Conservation (phyloP, 768 basidiomycete genomes). For the Leccinum subgranulosum region DNA sequence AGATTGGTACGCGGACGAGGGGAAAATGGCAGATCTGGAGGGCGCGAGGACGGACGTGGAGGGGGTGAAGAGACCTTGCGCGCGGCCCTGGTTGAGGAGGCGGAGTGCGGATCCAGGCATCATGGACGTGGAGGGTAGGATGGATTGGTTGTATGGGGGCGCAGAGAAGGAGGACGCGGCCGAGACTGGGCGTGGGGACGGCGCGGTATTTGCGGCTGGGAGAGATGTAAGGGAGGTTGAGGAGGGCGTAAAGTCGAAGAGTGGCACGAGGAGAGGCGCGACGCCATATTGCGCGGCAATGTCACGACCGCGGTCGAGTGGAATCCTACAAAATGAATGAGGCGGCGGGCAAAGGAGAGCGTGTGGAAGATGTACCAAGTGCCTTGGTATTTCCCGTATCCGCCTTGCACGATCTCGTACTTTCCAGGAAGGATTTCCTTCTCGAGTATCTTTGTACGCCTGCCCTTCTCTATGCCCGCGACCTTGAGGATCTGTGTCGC, state of each 20-base stretch:
- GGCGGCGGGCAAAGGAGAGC: background rate
- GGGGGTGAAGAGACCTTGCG: conserved; percentile 83
- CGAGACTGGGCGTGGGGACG: conserved; percentile 63
- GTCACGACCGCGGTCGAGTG: conserved; percentile 90
- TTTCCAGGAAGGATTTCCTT: conserved; percentile 94
- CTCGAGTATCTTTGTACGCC: conserved; percentile 93
- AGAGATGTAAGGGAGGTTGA: conserved; percentile 68
- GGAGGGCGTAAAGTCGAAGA: conserved; percentile 91
- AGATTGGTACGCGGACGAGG: conserved; percentile 49
- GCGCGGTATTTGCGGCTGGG: conserved; percentile 45
- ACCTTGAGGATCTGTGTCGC: conserved; percentile 99
- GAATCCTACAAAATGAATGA: conserved; percentile 65
- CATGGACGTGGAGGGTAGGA: conserved; percentile 76
- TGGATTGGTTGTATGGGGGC: conserved; percentile 49
- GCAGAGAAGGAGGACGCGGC: conserved; percentile 66
- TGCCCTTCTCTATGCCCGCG: conserved; percentile 95
- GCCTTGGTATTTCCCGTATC: conserved; percentile 99
- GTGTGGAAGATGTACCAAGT: conserved; percentile 70
- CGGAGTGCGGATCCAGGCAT: conserved; percentile 86
- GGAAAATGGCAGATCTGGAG: conserved; percentile 47
- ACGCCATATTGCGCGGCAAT: conserved; percentile 92
- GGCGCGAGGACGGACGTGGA: conserved; percentile 62
- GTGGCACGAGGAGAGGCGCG: conserved; percentile 76
- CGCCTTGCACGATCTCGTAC: conserved; percentile 98
- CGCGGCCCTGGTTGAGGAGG: conserved; percentile 79